Evolutionary conservation across 768 basidiomycete species (phyloP).

Genomic region (Stropharia rugosoannulata): DNA sequence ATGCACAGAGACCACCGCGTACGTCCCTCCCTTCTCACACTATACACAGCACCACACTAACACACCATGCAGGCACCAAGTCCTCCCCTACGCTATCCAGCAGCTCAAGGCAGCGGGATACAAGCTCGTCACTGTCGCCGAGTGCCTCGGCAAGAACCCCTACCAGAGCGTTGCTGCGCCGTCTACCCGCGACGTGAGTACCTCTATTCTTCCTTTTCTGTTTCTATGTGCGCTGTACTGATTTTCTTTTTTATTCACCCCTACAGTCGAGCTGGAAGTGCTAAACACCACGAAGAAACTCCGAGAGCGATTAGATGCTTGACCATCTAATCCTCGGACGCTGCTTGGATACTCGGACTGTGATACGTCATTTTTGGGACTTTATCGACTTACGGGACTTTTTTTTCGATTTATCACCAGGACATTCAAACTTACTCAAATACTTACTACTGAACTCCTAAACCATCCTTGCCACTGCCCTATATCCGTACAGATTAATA

Average conservation of each 20-base stretch:
- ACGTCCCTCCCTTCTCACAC: background rate
- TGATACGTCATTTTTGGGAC: no score
- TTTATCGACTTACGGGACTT: no score
- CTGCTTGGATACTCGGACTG: no score
- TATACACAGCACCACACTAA: no score
- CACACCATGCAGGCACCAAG: constrained; percentile 19
- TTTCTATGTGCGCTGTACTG: no score
- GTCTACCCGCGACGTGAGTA: constrained; percentile 22
- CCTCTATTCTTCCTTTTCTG: background rate
- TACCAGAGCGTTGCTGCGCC: constrained; percentile 29
- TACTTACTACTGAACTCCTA: no score
- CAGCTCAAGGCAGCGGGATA: constrained; percentile 30
- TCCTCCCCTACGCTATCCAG: constrained; percentile 29
- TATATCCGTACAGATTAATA: no score
- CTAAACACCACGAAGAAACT: background rate
- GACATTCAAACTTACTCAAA: no score
- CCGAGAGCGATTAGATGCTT: no score
- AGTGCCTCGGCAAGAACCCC: constrained; percentile 32
- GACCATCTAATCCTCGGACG: no score
- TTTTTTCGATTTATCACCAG: no score
- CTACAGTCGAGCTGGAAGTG: constrained; percentile 7
- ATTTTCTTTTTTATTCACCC: background rate
- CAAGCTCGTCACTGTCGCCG: constrained; percentile 37
- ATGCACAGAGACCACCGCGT: background rate
- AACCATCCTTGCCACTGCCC: no score